phyloP scores from a whole-genome alignment of 139 green algal species.

The Chara braunii region DNA sequence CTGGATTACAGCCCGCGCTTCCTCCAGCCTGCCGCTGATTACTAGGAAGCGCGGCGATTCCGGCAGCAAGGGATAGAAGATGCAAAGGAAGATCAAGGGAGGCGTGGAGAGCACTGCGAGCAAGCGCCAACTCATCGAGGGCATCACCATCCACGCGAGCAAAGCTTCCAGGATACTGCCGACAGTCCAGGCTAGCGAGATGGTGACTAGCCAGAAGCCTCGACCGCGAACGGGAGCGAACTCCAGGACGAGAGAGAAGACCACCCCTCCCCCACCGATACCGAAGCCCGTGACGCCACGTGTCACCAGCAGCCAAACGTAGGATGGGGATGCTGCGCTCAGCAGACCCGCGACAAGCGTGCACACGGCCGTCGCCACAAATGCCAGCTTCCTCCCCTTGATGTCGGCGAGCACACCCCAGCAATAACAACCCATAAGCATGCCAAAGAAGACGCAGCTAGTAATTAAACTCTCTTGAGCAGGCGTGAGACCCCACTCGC shows the following conservation, averaged over 20 bases:
- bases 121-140: neutral
- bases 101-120: neutral
- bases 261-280: slow-evolving; percentile 12
- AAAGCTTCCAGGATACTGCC: neutral
- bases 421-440: slow-evolving; percentile 49
- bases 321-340: slow-evolving; percentile 26
- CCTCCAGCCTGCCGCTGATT: no score
- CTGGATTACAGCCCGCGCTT: no score
- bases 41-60: no score
- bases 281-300: slow-evolving; percentile 32
- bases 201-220: slow-evolving; percentile 50
- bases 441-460: slow-evolving; percentile 28
- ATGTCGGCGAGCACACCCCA: slow-evolving; percentile 62
- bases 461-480: slow-evolving; percentile 17
- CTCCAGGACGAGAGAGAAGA: slow-evolving; percentile 40
- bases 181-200: slow-evolving; percentile 69
- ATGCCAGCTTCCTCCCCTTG: slow-evolving; percentile 31
- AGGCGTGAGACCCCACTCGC: slow-evolving; percentile 24
- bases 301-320: slow-evolving; percentile 31
- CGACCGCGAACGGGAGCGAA: slow-evolving; percentile 41
- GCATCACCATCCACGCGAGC: neutral
- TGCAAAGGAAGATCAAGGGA: neutral
- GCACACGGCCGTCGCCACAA: slow-evolving; percentile 28
- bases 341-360: slow-evolving; percentile 24
- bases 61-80: no score